Evolutionary conservation across 148 eudicot genomes (phyloP).

Genomic region (Salicornia ramosissima): DNA sequence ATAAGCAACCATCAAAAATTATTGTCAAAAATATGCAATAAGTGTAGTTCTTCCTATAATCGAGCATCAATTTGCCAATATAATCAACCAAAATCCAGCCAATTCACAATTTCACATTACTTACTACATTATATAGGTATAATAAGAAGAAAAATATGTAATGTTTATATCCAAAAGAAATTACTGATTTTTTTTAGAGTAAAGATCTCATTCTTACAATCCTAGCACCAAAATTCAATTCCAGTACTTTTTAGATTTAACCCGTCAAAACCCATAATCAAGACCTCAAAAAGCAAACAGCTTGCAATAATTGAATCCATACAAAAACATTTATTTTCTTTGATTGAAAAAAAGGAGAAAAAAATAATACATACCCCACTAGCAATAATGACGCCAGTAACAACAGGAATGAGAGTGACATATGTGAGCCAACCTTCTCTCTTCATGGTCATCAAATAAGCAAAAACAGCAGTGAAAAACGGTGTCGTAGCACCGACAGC

Average conservation of each 20-base stretch:
- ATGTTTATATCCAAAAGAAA: no score
- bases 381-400: conserved; percentile 74
- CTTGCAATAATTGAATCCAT: background rate
- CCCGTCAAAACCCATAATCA: background rate
- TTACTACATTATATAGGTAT: background rate
- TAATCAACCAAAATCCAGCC: conserved; percentile 3
- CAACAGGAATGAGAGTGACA: conserved; percentile 64
- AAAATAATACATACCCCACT: conserved; percentile 57
- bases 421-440: conserved; percentile 75
- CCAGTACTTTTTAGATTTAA: background rate
- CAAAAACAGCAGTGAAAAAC: conserved; percentile 74
- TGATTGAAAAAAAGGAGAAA: background rate
- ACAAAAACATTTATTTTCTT: background rate
- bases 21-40: background rate
- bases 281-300: background rate
- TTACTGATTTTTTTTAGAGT: no score
- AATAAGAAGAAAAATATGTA: no score
- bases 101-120: background rate
- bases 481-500: conserved; percentile 88
- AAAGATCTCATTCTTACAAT: background rate
- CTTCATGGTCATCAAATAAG: conserved; percentile 59
- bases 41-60: background rate
- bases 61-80: conserved; percentile 2
- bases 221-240: background rate
- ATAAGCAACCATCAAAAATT: conserved; percentile 18